These are phyloP conservation scores for Lipomyces mesembrius DNA, from an alignment of 805 yeast species.

Conservation along the genomic window DNA sequence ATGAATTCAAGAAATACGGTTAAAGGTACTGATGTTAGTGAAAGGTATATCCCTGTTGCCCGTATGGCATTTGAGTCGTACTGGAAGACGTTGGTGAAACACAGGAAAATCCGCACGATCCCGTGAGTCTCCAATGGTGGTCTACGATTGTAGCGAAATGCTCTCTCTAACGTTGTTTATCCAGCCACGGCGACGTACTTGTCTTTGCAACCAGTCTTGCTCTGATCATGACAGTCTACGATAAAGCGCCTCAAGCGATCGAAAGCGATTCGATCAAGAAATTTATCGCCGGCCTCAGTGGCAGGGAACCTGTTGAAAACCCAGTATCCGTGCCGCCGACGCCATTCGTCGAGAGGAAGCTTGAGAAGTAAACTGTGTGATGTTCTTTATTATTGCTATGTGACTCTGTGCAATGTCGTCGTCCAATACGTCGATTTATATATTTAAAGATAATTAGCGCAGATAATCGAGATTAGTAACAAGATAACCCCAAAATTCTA, in stretches of 20 bases:
- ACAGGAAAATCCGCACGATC: constrained; percentile 40
- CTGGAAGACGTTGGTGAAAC: constrained; percentile 44
- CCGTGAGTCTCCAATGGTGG: constrained; percentile 18
- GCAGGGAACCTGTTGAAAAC: constrained; percentile 14
- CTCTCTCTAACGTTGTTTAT: not conserved
- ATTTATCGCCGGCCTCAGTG: constrained; percentile 15
- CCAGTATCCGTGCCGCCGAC: constrained; percentile 23
- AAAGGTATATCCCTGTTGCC: constrained; percentile 29
- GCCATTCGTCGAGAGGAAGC: constrained; percentile 21
- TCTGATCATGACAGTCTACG: constrained; percentile 43
- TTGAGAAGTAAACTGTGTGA: not conserved
- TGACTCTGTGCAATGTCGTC: not conserved
- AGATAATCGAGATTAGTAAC: not conserved
- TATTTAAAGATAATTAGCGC: not conserved
- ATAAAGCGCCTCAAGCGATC: constrained; percentile 42
- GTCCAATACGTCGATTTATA: not conserved
- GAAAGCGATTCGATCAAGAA: constrained; percentile 30
- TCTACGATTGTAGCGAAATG: not conserved
- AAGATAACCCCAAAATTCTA: constrained; percentile 1
- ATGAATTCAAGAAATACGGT: not conserved
- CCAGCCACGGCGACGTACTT: constrained; percentile 42
- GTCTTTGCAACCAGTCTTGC: constrained; percentile 46
- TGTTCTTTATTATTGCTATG: not conserved
- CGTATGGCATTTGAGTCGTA: constrained; percentile 48
- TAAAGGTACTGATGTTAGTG: not conserved